phyloP scores from a whole-genome alignment of 2,329 filamentous ascomycete genomes.

The Penicillium sclerotiorum region DNA sequence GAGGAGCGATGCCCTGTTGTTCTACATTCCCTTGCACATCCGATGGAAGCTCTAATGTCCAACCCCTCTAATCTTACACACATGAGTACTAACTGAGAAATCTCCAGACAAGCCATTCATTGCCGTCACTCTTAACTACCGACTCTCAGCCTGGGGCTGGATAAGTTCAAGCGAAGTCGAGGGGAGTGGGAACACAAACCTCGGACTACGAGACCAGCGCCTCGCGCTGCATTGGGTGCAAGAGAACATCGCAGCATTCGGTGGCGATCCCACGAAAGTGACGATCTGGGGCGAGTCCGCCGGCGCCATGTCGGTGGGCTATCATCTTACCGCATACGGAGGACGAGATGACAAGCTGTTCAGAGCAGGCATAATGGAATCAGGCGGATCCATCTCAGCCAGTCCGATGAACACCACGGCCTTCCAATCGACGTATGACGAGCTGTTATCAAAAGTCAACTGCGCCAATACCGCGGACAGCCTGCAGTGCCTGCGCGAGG shows the following conservation, averaged over 20 bases:
- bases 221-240: conserved; percentile 42
- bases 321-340: conserved; percentile 57
- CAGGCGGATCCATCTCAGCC: conserved; percentile 54
- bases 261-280: conserved; percentile 38
- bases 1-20: not conserved
- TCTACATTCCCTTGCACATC: conserved; percentile 3
- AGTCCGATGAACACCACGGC: conserved; percentile 44
- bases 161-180: conserved; percentile 50
- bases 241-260: conserved; percentile 40
- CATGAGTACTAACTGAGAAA: too few relatives aligned
- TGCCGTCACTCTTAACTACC: conserved; percentile 58
- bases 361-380: conserved; percentile 55
- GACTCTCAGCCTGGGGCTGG: conserved; percentile 57
- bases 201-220: conserved; percentile 53
- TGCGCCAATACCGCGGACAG: conserved; percentile 62
- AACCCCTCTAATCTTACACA: too few relatives aligned
- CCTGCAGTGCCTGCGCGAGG: conserved; percentile 65
- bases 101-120: conserved; percentile 52
- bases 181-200: conserved; percentile 54
- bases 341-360: conserved; percentile 60
- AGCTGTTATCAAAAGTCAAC: conserved; percentile 60
- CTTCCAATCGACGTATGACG: conserved; percentile 59
- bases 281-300: conserved; percentile 61
- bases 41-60: too few relatives aligned
- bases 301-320: conserved; percentile 54